Evolutionary conservation across 75 land plant genomes (phyloP), one percentile per base, ranked within the genome.

Genomic region (Picea glauca): DNA sequence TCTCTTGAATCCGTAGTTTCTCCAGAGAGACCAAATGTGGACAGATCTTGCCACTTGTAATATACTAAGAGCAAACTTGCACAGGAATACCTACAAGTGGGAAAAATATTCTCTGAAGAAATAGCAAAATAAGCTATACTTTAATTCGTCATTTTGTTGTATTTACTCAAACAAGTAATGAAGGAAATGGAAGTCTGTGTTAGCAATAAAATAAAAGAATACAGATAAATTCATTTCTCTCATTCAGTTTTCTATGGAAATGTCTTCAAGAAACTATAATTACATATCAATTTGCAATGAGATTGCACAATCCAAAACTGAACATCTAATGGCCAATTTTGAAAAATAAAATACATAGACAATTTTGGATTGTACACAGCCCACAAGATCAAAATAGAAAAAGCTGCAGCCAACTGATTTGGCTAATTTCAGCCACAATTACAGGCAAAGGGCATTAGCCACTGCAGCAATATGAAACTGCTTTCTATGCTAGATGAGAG

Each of bases 271-370:
- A 38, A 43, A 20, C 4, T 46, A 70, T 43, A 18, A 70, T 70
- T 70, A 70, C 74, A 70, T 43, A 70, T 70, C 46, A 43, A 43
- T 43, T 70, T 70, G 46, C 12, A 40, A 43, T 4, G 74, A 70
- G 50, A 14, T 17, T n/a, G 54, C n/a, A 21, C 74, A 70, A 40
- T 40, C 50, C 50, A 70, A 70, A 67, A 40, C 74, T 46, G 40
- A 43, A 46, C 54, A 43, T 70, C 8, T 20, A 9, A 70, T 70
- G 74, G 54, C 54, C 13, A 43, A 46, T 46, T 70, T 35, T 70
- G 74, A 56, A 70, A 38, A 70, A n/a, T 70, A 70, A 46, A 40
- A 70, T 70, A 70, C 74, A 70, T 40, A 40, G 74, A 40, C 18
- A 70, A 18, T 43, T 70, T 40, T 21, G 43, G n/a, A 20, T 43